phyloP scores from a whole-genome alignment of 2,329 filamentous ascomycete genomes.

The Diaporthe aspalathi region DNA sequence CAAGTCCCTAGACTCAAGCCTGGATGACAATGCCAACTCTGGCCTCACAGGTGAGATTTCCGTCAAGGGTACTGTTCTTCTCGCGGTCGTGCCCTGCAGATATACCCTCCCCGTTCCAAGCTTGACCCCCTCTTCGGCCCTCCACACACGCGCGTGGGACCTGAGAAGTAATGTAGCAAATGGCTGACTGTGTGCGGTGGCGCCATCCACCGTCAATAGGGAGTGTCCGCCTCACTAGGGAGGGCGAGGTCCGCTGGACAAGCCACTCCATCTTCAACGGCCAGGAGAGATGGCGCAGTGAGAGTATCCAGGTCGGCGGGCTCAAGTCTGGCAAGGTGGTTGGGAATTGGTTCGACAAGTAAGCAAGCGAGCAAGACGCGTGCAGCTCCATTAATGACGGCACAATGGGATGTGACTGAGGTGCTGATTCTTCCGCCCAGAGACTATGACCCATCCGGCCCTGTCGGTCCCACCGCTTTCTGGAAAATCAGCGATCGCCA shows the following conservation, averaged over 20 bases:
- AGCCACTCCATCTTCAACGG: constrained; percentile 72
- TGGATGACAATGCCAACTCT: constrained; percentile 77
- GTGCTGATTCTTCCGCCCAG: constrained; percentile 48
- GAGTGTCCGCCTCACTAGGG: constrained; percentile 71
- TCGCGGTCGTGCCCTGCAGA: background rate
- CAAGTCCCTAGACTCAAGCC: constrained; percentile 70
- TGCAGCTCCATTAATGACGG: no score
- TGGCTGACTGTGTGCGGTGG: constrained; percentile 34
- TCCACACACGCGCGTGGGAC: background rate
- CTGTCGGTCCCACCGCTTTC: constrained; percentile 79
- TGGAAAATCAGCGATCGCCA: constrained; percentile 76
- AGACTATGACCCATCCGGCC: constrained; percentile 75
- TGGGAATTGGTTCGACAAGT: constrained; percentile 84
- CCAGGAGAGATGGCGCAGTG: constrained; percentile 79
- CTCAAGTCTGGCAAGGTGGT: constrained; percentile 72
- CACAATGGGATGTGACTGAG: background rate
- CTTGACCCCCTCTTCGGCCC: background rate
- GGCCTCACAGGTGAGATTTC: constrained; percentile 67
- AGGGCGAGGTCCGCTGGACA: constrained; percentile 82
- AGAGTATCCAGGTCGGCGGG: constrained; percentile 80
- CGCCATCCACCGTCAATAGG: constrained; percentile 54
- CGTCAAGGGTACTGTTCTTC: constrained; percentile 35
- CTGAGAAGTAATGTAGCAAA: background rate
- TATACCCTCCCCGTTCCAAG: background rate
- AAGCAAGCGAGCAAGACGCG: constrained; percentile 32